phyloP scores from a whole-genome alignment of 208 protist genomes.

The Porcisia hertigi region DNA sequence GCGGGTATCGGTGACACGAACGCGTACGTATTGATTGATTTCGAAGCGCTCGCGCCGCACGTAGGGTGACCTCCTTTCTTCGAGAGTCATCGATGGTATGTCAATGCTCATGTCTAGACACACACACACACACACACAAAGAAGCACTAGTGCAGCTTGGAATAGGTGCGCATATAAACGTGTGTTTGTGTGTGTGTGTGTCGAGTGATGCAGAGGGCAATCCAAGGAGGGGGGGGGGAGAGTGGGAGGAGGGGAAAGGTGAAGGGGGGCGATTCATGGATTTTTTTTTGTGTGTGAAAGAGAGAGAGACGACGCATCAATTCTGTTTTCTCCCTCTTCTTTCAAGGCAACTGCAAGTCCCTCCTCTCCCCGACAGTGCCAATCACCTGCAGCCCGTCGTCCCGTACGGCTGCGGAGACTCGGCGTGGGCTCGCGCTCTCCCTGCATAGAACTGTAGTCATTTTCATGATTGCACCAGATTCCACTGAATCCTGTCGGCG shows the following conservation, averaged over 20 bases:
- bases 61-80: conserved; percentile 4
- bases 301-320: too few species aligned
- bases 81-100: not conserved
- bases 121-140: not conserved
- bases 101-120: conserved; percentile 19
- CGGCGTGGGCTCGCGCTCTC: too few species aligned
- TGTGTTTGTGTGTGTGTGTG: not conserved
- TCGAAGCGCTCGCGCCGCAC: conserved; percentile 67
- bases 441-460: too few species aligned
- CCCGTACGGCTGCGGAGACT: too few species aligned
- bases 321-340: too few species aligned
- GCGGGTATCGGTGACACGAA: conserved; percentile 54
- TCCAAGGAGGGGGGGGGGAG: not conserved
- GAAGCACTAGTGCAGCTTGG: not conserved
- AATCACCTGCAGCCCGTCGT: too few species aligned
- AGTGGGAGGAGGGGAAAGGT: not conserved
- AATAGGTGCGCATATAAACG: not conserved
- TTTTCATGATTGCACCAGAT: too few species aligned
- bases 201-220: not conserved
- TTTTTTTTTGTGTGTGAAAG: too few species aligned
- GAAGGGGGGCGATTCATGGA: not conserved
- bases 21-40: conserved; percentile 86
- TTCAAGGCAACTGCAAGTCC: too few species aligned
- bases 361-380: too few species aligned
- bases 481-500: too few species aligned